phyloP scores from a whole-genome alignment of 2,329 filamentous ascomycete genomes.

The Mollisia scopiformis region DNA sequence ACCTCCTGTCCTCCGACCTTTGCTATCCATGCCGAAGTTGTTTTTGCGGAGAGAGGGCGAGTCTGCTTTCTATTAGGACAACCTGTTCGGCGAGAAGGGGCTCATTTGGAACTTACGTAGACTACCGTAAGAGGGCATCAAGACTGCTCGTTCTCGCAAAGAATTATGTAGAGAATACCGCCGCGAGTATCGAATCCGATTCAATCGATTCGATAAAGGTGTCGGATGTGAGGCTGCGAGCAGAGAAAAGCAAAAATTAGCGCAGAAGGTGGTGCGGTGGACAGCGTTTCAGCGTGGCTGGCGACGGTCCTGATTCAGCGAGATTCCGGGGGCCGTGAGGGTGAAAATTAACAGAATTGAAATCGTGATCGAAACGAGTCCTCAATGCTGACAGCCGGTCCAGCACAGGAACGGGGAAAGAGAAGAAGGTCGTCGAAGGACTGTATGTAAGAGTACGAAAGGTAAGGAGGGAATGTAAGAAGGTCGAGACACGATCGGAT shows the following conservation, averaged over 20 bases:
- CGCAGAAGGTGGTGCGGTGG: slow-evolving; percentile 21
- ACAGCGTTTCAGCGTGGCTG: slow-evolving; percentile 1
- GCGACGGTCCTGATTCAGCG: slow-evolving; percentile 2
- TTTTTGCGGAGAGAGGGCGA: slow-evolving; percentile 81
- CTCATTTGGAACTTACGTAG: no score
- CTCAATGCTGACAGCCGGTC: slow-evolving; percentile 16
- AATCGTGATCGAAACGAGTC: not conserved
- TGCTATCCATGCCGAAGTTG: slow-evolving; percentile 68
- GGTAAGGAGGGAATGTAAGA: slow-evolving; percentile 29
- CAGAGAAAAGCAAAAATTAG: slow-evolving; percentile 15
- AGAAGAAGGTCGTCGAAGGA: slow-evolving; percentile 15
- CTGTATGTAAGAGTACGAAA: slow-evolving; percentile 18
- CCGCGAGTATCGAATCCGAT: slow-evolving; percentile 21
- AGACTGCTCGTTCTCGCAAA: slow-evolving; percentile 17
- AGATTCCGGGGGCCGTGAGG: not conserved
- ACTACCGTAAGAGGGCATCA: slow-evolving; percentile 22
- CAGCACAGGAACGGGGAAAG: slow-evolving; percentile 22
- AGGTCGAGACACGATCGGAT: slow-evolving; percentile 15
- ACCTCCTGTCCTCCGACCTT: slow-evolving; percentile 50
- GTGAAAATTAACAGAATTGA: slow-evolving; percentile 3
- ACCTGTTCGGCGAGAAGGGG: no score
- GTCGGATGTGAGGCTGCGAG: slow-evolving; percentile 5
- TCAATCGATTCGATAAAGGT: slow-evolving; percentile 23
- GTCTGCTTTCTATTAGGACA: no score
- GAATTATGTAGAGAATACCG: slow-evolving; percentile 22